Evolutionary conservation across 2,329 filamentous ascomycete genomes (phyloP).

Genomic region (Aureobasidium namibiae): DNA sequence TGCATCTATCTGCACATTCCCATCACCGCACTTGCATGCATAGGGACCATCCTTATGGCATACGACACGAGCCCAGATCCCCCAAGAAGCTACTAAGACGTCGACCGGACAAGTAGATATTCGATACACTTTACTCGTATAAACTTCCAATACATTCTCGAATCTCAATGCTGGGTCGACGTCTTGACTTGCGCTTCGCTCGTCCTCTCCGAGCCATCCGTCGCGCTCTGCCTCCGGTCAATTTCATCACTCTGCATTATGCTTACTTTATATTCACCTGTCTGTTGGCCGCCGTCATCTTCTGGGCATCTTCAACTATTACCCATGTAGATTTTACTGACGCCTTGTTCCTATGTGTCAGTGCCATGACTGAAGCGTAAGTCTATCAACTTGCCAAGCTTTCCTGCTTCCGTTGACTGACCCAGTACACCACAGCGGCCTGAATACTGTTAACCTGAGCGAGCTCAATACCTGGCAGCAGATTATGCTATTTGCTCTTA

Average conservation of each 20-base stretch:
- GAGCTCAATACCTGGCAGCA: constrained; percentile 61
- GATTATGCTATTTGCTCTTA: constrained; percentile 54
- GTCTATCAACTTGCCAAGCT: too few relatives aligned
- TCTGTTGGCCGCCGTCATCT: constrained; percentile 50
- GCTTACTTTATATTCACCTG: constrained; percentile 54
- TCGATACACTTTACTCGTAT: background rate
- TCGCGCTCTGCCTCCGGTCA: constrained; percentile 19
- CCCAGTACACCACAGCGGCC: constrained; percentile 32
- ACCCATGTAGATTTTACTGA: constrained; percentile 51
- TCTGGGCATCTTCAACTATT: constrained; percentile 51
- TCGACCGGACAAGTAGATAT: constrained; percentile 6
- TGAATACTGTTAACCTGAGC: constrained; percentile 60
- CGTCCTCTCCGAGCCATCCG: constrained; percentile 8
- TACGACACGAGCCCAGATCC: constrained; percentile 3
- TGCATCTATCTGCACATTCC: background rate
- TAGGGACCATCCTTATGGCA: background rate
- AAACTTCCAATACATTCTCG: background rate
- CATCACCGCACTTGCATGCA: constrained; percentile 3
- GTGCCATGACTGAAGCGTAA: constrained; percentile 55
- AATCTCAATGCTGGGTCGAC: constrained; percentile 2
- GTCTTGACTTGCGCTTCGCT: constrained; percentile 7
- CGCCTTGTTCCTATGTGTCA: constrained; percentile 57
- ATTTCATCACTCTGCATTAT: constrained; percentile 49
- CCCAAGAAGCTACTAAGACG: constrained; percentile 2
- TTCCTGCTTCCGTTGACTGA: background rate